Evolutionary conservation across 345 rosid genomes (phyloP).

Genomic region (Chamaenerion angustifolium): DNA sequence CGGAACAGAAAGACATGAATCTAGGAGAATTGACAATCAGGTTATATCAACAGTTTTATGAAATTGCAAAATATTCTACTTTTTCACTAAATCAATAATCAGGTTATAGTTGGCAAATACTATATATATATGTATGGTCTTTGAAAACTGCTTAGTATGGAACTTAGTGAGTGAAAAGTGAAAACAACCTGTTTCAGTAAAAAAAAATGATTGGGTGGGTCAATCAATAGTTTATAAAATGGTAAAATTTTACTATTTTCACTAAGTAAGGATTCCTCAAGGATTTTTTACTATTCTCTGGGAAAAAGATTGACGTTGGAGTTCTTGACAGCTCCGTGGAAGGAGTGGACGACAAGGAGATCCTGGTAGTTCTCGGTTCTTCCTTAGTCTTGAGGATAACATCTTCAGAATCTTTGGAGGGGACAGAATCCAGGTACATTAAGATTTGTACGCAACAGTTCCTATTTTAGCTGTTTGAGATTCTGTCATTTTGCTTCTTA

Average conservation of each 20-base stretch:
- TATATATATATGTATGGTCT: too few relatives aligned
- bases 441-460: background rate
- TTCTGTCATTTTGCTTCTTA: slow-evolving; percentile 18
- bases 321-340: slow-evolving; percentile 56
- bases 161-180: too few relatives aligned
- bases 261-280: too few relatives aligned
- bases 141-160: too few relatives aligned
- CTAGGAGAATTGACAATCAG: slow-evolving; percentile 91
- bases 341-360: slow-evolving; percentile 96
- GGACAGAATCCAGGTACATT: slow-evolving; percentile 74
- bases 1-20: slow-evolving; percentile 91
- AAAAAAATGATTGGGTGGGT: too few relatives aligned
- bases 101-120: too few relatives aligned
- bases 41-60: slow-evolving; percentile 14
- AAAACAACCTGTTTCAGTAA: too few relatives aligned
- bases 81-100: too few relatives aligned
- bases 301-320: background rate
- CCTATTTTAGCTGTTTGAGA: slow-evolving; percentile 1
- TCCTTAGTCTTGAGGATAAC: slow-evolving; percentile 97
- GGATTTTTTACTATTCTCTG: background rate
- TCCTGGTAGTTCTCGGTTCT: slow-evolving; percentile 97
- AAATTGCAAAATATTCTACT: too few relatives aligned
- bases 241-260: too few relatives aligned
- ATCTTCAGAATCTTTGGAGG: slow-evolving; percentile 89
- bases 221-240: too few relatives aligned